These are phyloP conservation scores for Polygonum aviculare DNA, from an alignment of 148 eudicot species.

Conservation along the genomic window DNA sequence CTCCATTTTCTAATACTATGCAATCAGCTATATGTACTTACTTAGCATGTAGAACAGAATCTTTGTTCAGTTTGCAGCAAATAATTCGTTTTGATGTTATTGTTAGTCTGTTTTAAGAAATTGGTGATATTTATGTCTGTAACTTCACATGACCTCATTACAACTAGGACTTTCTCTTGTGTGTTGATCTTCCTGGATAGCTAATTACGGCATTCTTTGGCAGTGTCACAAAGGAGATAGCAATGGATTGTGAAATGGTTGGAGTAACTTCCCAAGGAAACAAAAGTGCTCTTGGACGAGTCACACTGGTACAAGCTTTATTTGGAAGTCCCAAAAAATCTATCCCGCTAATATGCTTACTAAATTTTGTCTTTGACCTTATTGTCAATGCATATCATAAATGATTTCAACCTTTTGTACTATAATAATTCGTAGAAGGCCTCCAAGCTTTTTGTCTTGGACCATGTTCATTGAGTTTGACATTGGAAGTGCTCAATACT, in stretches of 20 bases:
- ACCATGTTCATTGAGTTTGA: not conserved
- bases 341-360: not conserved
- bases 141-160: not conserved
- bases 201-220: not conserved
- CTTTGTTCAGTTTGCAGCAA: not conserved
- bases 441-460: not conserved
- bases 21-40: not conserved
- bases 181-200: not conserved
- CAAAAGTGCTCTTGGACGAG: conserved; percentile 96
- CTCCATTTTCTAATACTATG: not conserved
- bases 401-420: not conserved
- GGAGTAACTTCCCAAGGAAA: conserved; percentile 78
- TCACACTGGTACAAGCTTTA: conserved; percentile 57
- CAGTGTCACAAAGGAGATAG: conserved; percentile 69
- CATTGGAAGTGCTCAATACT: not conserved
- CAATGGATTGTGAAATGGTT: conserved; percentile 99
- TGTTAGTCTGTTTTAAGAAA: not conserved
- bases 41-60: not conserved
- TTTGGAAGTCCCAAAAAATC: not conserved
- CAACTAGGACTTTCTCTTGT: not conserved
- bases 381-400: not conserved
- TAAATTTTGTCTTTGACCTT: not conserved
- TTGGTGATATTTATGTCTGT: not conserved
- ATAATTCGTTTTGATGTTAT: not conserved
- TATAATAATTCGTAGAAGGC: not conserved